A percentile compares a stretch with the other conserved stretches of the same genome.
phyloP scores from a whole-genome alignment of 2,329 filamentous ascomycete species.

The Pyricularia grisea region DNA sequence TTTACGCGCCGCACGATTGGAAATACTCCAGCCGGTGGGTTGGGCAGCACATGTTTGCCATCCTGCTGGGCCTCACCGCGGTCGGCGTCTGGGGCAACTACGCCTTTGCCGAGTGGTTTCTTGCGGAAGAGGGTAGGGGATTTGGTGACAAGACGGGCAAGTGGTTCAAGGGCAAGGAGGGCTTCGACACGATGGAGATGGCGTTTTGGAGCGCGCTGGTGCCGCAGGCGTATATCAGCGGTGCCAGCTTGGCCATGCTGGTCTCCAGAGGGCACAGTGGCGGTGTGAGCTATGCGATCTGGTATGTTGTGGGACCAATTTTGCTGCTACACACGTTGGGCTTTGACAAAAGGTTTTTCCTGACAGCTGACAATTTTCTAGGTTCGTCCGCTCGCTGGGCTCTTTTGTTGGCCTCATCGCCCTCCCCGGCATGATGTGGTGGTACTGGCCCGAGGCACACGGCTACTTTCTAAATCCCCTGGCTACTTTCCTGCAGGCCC shows the following conservation, averaged over 20 bases:
- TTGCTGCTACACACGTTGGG: no score
- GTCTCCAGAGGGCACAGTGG: conserved; percentile 35
- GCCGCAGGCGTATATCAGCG: conserved; percentile 30
- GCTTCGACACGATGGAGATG: conserved; percentile 37
- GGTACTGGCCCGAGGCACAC: conserved; percentile 41
- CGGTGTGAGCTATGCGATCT: conserved; percentile 36
- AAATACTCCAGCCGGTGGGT: conserved; percentile 25
- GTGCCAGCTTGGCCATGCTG: conserved; percentile 31
- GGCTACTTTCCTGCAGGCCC: conserved; percentile 29
- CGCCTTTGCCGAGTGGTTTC: conserved; percentile 37
- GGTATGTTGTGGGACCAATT: conserved; percentile 23
- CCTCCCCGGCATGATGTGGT: conserved; percentile 32
- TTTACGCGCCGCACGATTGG: conserved; percentile 33
- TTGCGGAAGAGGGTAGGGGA: conserved; percentile 28
- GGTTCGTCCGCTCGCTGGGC: conserved; percentile 32
- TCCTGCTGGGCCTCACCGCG: conserved; percentile 25
- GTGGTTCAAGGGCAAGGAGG: conserved; percentile 28
- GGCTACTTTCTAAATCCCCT: conserved; percentile 33
- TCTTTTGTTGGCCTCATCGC: conserved; percentile 30
- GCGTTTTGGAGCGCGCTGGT: conserved; percentile 37
- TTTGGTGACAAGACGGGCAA: conserved; percentile 35
- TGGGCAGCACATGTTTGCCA: conserved; percentile 26
- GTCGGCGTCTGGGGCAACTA: conserved; percentile 28
- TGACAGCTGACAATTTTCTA: conserved; percentile 12
- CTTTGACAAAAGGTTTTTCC: no score